Base-by-base conservation (phyloP, 2,329 filamentous ascomycete genomes). In the Arachnopeziza araneosa region DNA sequence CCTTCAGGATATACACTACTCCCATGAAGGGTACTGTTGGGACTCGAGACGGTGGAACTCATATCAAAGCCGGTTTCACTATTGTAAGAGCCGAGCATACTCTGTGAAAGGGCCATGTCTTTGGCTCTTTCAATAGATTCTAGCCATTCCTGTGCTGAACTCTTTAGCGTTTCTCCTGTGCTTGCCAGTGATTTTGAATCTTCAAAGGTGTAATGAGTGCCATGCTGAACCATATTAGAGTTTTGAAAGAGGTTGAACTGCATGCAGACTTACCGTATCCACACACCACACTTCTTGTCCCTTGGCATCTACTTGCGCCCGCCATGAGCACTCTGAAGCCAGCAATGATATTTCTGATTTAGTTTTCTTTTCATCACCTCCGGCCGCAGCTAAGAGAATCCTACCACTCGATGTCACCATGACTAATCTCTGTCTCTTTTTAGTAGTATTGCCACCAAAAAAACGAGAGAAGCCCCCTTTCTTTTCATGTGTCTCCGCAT, bases 391-490 rank as follows among this genome's bases (percentile, higher is more conserved):
- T 70, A 99, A 82, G 54, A 99, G 87, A 56, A 99, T 88, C 51
- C 95, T 87, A 19, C 89, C 95, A 68, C 90, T 91, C 0, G 91
- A 96, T 2, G 95, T 99, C 57, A 99, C 85, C 87, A 99, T 93
- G 7, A 99, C 95, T 57, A 99, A 79, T 53, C 95, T 84, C 72
- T 96, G 92, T 65, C 93, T 83, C 76, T 96, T 97, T 78, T 98
- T 99, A 9, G 89, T 90, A 10, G 90, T 91, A 70, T 87, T 93
- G 57, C 92, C 91, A 30, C 91, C 90, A 74, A 99, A 98, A 75
- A 99, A 97, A 50, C 93, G 86, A 1, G 93, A 89, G 64, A 99
- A 87, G 72, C 96, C 97, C 72, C 96, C 97, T 75, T 91, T 93
- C 72, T 97, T 98, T 75, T 92, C 93, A 70, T 95, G 90, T 2